Conservation (phyloP, 2,329 filamentous ascomycete genomes). For the Apiospora koreana region DNA sequence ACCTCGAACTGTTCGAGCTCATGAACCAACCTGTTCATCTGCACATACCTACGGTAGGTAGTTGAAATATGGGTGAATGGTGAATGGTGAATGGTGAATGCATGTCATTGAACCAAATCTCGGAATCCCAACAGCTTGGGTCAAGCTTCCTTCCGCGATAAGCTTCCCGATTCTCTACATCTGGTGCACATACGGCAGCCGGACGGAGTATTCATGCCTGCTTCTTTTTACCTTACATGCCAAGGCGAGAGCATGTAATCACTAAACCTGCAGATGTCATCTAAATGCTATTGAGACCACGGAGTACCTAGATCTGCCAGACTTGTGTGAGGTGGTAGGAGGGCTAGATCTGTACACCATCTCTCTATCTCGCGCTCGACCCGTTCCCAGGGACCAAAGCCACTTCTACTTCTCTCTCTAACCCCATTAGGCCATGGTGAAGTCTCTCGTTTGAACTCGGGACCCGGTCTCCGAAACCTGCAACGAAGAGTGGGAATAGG, state of each 20-base stretch:
- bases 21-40: not conserved
- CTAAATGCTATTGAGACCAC: not conserved
- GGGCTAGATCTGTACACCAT: not conserved
- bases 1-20: not conserved
- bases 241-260: not conserved
- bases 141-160: conserved; percentile 1
- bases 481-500: not conserved
- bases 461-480: not conserved
- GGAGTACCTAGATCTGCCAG: not conserved
- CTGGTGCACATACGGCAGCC: no score
- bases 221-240: not conserved
- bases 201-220: not conserved
- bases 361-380: not conserved
- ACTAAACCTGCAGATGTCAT: not conserved
- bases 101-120: not conserved
- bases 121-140: not conserved
- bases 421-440: not conserved
- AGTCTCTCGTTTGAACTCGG: not conserved
- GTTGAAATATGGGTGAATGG: not conserved
- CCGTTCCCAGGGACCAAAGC: not conserved
- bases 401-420: not conserved
- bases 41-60: no score
- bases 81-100: no score
- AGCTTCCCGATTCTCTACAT: not conserved
- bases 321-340: not conserved